Evolutionary conservation across 257 asterid genomes (phyloP), one percentile per base, ranked within the genome.

Genomic region (Gardenia jasminoides): DNA sequence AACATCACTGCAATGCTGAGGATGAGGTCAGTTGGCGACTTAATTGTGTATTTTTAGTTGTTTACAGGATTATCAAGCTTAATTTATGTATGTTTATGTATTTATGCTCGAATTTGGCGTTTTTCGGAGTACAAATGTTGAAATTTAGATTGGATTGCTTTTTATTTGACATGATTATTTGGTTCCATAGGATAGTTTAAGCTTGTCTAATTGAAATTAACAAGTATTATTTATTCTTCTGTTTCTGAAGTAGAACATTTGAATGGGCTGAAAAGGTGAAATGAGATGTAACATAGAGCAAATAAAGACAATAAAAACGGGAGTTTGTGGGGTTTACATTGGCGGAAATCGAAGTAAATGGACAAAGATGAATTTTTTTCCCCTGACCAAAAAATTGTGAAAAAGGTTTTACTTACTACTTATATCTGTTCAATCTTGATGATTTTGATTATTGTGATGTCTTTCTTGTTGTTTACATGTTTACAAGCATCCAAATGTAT

Each of bases 1-100:
- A 89, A 78, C 97, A 93, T 88, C 97, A 93, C 84, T 93, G 97
- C 89, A 93, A 93, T 87, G 97, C 97, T 67, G 97, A 93, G 82
- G 97, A 93, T 75, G 97, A 93, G 97, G 97, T 85, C 28, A 24
- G 78, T 81, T 31, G 22, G 22, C 15, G 36, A 41, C 10, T 26
- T 69, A n/a, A 5, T 12, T 78, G 1, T 70, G 75, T 20, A 43
- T 41, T 33, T 15, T 54, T 11, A 54, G 6, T 56, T n/a, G 31
- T 20, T 33, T 61, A 22, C 46, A 31, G 67, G 56, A 36, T 70
- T n/a, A 30, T 36, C 39, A 48, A 16, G 74, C 65, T 65, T 19
- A 56, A 48, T 77, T 76, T 41, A 33, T 67, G 5, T 62, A 52
- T 12, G 20, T 68, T 54, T 56, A 56, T 52, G 56, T 52, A 65